Base-by-base conservation (phyloP, 305 asterid genomes). In the Fraxinus latifolia region DNA sequence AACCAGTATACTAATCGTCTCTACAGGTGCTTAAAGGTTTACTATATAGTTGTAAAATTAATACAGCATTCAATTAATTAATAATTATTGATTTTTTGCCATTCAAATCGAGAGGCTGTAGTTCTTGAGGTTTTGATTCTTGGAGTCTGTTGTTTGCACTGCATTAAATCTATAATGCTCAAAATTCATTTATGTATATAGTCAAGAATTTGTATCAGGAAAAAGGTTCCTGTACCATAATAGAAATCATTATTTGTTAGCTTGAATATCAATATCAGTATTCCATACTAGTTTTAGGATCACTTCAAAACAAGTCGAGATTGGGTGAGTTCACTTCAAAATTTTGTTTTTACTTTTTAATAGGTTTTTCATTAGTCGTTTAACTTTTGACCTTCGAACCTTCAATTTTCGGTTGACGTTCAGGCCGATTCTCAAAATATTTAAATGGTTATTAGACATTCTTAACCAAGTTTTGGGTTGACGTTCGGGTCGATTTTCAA, bases 21-120 rank as follows among this genome's bases (percentile, higher is more conserved):
- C 44, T 80, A 78, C 67, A 67, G 77, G 50, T 79, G 76, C 15
- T 42, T 29, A 67, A 60, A 21, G 76, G 50, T 65, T 8, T 58
- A 65, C 27, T 67, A 36, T 81, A 87, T 83, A 79, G 82, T 21
- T 78, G 84, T 77, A 73, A 81, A 80, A 74, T 74, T 78, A 78
- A 73, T 65, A 77, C 79, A 85, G 86, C 83, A 83, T 72, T 80
- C 80, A 36, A 72, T 75, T 39, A 37, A 19, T 33, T 19, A 71
- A 31, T 81, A 42, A 60, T 31, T 76, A 27, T 77, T 68, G 32
- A 7, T 21, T 77, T 77, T 71, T 81, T 84, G 77, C 62, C 79
- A 19, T 33, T 50, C 31, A 31, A 21, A 65, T 50, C 21, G 12
- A 32, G 17, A 77, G 44, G 29, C 31, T 75, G 62, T 42, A 72